Base-by-base conservation (phyloP, 2,329 filamentous ascomycete genomes). In the Colletotrichum higginsianum region DNA sequence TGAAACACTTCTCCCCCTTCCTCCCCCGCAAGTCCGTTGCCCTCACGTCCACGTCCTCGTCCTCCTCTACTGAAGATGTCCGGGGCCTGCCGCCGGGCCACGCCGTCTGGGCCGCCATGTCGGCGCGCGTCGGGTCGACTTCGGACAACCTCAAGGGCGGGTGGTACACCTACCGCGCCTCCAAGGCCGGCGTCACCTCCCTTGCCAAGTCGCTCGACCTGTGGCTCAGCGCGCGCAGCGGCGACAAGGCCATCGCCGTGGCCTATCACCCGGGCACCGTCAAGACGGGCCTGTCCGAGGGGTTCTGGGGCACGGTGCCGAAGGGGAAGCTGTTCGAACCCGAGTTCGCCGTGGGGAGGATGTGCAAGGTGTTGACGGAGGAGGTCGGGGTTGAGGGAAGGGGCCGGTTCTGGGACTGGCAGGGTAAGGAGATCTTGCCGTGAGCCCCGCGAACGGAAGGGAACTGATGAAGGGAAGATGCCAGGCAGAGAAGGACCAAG, bases 181-280 rank as follows among this genome's bases (percentile, higher is more conserved):
- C 89, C 64, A 97, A 96, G 81, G 89, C 93, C 0, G 93, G 87
- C 2, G 90, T 96, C 4, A 94, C 91, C 74, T 91, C 91, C 77
- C 69, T 94, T 15, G 89, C 89, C 9, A 93, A 91, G 81, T 92
- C 88, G 8, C 90, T 94, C 73, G 94, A 96, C 79, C 86, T 92
- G 38, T 88, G 91, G 77, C 81, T 96, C 42, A 81, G 81, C 46
- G 84, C 86, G 4, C 85, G 86, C 52, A 86, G 87, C 70, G 90
- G 86, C 0, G 87, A 88, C 0, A 90, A 88, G 62, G 93, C 92
- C 0, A 84, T 94, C 74, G 90, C 90, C 1, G 82, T 97, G 13
- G 88, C 87, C 12, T 86, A 96, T 77, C 94, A 96, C 81, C 94
- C 94, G 1, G 94, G 94, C 3, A 96, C 94, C 1, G 93, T 96